phyloP scores from a whole-genome alignment of 2,329 filamentous ascomycete species.

The Penicillium sp. region DNA sequence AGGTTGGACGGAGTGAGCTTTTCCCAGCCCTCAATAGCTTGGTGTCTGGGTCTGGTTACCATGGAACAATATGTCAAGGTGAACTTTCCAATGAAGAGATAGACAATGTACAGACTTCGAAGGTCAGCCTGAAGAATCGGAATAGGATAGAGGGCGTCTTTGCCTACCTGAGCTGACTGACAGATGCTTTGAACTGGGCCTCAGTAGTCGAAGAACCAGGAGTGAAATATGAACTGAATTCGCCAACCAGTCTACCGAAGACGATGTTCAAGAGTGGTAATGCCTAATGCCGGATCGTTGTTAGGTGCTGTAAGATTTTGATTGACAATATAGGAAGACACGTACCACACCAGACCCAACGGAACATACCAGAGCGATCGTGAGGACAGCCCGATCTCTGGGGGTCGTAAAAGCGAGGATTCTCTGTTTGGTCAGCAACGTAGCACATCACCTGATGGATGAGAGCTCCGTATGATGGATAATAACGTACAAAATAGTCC shows the following conservation, averaged over 20 bases:
- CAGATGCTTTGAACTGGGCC: neutral
- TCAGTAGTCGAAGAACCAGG: conserved; percentile 44
- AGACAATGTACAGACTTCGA: neutral
- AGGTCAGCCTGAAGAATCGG: neutral
- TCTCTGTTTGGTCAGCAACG: neutral
- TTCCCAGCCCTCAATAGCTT: too few relatives aligned
- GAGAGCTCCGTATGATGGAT: neutral
- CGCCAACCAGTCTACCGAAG: conserved; percentile 57
- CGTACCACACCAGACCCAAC: neutral
- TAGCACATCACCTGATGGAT: neutral
- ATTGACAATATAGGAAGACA: neutral
- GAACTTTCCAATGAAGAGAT: neutral
- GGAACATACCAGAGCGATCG: neutral
- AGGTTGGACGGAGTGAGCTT: neutral
- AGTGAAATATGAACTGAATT: conserved; percentile 59
- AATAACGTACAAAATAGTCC: neutral
- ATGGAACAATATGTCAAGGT: neutral
- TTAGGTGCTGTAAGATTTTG: neutral
- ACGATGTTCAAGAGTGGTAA: conserved; percentile 61
- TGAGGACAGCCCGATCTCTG: neutral
- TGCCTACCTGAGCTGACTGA: neutral
- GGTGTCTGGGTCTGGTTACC: neutral
- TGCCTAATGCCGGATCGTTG: conserved; percentile 8
- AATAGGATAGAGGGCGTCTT: neutral
- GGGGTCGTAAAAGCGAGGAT: neutral